Base-by-base conservation (phyloP, 1,284 basidiomycete genomes). In the Schizopora paradoxa region DNA sequence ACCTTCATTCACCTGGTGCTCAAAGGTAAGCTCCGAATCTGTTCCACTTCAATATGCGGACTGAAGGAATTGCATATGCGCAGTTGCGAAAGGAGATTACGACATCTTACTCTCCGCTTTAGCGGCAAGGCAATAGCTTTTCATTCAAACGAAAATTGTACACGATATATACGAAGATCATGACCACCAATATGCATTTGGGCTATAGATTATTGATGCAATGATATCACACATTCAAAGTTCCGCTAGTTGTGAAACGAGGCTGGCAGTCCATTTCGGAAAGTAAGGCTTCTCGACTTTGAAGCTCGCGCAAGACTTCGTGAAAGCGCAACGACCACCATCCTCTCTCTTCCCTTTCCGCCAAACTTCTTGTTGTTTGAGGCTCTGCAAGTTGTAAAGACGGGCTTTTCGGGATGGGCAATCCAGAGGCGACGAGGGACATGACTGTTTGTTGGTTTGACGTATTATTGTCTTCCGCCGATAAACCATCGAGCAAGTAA, bases 271-370 rank as follows among this genome's bases (percentile, higher is more conserved):
- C 47, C 58, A 42, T 62, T 31, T 57, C 56, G 46, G 41, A 45
- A 2, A 53, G 47, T 35, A 36, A 49, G 16, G 33, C 19, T 11
- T 25, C 28, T 56, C 57, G 41, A 59, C 54, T 45, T 48, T 68
- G 65, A 54, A 79, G 58, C 58, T 84, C 82, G 25, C 66, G 62
- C 50, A 83, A 66, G 4, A 87, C 78, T 52, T 84, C 76, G 53
- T 81, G 79, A 55, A 88, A 88, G 34, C 84, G 67, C 42, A 81
- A 56, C 2, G 79, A 72, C 86, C 87, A 90, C 83, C 85, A 90
- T 2, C 77, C 82, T 1, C 86, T 69, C 54, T 89, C 83, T 58
- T 87, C 82, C 32, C 83, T 63, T 57, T 89, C 86, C 43, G 68
- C 68, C 41, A 66, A 61, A 21, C 60, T 62, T 43, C 64, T 55